Conservation (phyloP, 2,329 filamentous ascomycete genomes). For the Colletotrichum cuscutae region DNA sequence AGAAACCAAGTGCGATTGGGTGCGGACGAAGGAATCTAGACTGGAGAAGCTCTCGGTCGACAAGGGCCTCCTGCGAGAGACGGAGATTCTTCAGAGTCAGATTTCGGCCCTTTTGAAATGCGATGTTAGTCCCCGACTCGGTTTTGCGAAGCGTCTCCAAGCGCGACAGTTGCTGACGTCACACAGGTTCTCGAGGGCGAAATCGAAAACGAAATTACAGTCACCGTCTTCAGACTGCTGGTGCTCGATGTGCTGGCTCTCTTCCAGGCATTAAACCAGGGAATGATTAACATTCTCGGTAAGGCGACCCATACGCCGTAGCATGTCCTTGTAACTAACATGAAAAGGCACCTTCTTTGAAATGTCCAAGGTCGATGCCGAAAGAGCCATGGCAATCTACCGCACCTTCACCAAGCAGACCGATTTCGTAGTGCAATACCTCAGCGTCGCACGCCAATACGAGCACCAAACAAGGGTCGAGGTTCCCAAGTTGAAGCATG, state of each 20-base stretch:
- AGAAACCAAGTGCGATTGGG: constrained; percentile 90
- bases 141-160: neutral
- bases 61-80: constrained; percentile 91
- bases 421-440: constrained; percentile 89
- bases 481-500: constrained; percentile 97
- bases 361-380: constrained; percentile 94
- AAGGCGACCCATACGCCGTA: constrained; percentile 44
- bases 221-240: constrained; percentile 91
- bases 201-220: constrained; percentile 94
- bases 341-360: constrained; percentile 91
- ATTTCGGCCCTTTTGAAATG: constrained; percentile 88
- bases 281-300: constrained; percentile 96
- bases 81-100: constrained; percentile 89
- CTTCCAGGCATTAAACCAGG: constrained; percentile 96
- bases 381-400: constrained; percentile 91
- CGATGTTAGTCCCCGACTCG: constrained; percentile 71
- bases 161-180: constrained; percentile 22
- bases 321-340: constrained; percentile 15
- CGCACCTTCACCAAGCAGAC: constrained; percentile 92
- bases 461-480: constrained; percentile 93
- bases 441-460: constrained; percentile 87
- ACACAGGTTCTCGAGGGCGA: constrained; percentile 84
- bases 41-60: constrained; percentile 89
- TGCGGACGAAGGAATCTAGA: constrained; percentile 82
- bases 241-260: constrained; percentile 90